These are phyloP conservation scores for Ceriops zippeliana DNA, from an alignment of 345 rosid species.

Conservation along the genomic window DNA sequence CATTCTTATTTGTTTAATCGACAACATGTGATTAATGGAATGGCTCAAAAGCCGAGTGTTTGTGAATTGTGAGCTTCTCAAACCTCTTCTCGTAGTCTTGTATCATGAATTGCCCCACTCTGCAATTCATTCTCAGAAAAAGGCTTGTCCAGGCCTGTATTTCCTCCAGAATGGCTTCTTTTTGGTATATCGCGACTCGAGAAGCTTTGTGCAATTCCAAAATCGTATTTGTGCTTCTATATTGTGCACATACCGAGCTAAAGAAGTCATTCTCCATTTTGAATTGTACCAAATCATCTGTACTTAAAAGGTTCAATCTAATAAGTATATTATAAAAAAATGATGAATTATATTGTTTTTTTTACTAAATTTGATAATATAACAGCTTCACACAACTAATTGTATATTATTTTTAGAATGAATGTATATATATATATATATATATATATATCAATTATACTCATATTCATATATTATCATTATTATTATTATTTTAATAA, in stretches of 20 bases:
- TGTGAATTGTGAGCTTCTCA: not conserved
- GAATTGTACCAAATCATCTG: conserved; percentile 4
- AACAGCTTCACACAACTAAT: too few relatives aligned
- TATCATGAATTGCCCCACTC: not conserved
- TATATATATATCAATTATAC: too few relatives aligned
- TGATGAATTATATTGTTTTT: too few relatives aligned
- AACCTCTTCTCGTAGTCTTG: conserved; percentile 1
- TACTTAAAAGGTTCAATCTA: not conserved
- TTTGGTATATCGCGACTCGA: conserved; percentile 7
- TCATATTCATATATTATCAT: too few relatives aligned
- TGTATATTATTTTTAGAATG: too few relatives aligned
- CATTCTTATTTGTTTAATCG: not conserved
- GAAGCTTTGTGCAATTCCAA: conserved; percentile 21
- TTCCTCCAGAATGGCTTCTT: conserved; percentile 12
- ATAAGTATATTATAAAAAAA: not conserved
- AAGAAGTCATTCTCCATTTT: conserved; percentile 1
- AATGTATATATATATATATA: too few relatives aligned
- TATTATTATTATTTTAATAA: not conserved
- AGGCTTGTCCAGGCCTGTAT: conserved; percentile 9
- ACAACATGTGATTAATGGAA: not conserved
- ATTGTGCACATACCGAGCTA: not conserved
- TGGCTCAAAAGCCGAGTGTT: not conserved
- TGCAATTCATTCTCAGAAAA: not conserved
- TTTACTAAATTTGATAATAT: too few relatives aligned
- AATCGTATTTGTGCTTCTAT: not conserved